Evolutionary conservation across 2,329 filamentous ascomycete species (phyloP), one percentile per base, ranked within the genome.

Genomic region (Colletotrichum tropicicola): DNA sequence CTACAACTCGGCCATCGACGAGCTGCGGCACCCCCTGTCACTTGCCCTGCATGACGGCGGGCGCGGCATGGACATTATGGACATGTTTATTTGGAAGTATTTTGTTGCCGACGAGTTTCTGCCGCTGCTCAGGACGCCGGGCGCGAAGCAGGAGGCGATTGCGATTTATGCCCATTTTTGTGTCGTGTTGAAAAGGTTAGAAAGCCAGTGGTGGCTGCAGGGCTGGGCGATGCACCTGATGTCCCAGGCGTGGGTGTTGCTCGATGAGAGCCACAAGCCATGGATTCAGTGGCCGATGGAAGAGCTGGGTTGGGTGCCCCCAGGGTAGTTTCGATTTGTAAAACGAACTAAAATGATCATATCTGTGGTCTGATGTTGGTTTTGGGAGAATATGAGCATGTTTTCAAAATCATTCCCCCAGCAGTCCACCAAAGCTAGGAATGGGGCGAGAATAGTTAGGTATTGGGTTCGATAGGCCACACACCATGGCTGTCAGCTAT

Each of bases 11-110:
- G 59, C 56, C 6, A 71, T 71, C 21, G 61, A 66, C 13, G 62
- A 69, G 13, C 54, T 71, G 28, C 47, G 66, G 5, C 53, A 55
- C 6, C 51, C 66, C 8, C 59, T 70, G 9, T 52, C 53, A 9
- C 55, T 70, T 12, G 48, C 59, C 13, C 6, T 61, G 23, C 17
- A 56, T 4, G 35, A 30, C 3, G 61, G 44, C 2, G 61, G 49
- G 5, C 35, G 28, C 30, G 49, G 41, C 12, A 68, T 70, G 52
- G 80, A 82, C 44, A 69, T 75, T 6, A 69, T 74, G 2, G 80
- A 82, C 58, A 70, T 78, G 3, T 80, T 81, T 65, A 70, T 78
- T 5, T 81, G 79, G 79, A 71, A 79, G 43, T 80, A 77, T 67
- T 58, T 67, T 13, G 71, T 78, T 1, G 69, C 74, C 2, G 73